phyloP scores from a whole-genome alignment of 2,329 filamentous ascomycete genomes.

The Cryphonectria radicalis region DNA sequence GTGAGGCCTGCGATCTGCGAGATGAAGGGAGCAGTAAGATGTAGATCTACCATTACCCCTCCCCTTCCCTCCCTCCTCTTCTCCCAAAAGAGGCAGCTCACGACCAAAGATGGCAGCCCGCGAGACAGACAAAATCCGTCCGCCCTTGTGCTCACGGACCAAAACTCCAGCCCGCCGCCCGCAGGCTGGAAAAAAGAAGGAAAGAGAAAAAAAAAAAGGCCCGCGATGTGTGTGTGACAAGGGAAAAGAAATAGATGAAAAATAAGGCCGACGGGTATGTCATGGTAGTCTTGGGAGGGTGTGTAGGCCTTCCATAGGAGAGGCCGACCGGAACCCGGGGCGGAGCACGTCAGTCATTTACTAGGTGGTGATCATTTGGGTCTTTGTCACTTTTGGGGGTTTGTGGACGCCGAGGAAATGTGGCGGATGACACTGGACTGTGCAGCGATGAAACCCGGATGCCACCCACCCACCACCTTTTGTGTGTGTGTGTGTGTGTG shows the following conservation, averaged over 20 bases:
- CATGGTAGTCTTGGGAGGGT: neutral
- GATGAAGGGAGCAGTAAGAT: neutral
- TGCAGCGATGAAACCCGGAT: slow-evolving; percentile 1
- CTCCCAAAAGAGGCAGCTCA: neutral
- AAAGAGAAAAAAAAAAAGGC: neutral
- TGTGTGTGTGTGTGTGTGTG: neutral
- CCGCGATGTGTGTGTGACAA: neutral
- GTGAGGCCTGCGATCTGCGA: neutral
- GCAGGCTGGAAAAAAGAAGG: too few relatives aligned
- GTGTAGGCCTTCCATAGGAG: neutral
- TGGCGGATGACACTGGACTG: slow-evolving; percentile 11
- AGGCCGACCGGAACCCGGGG: slow-evolving; percentile 8
- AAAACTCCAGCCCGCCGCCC: neutral
- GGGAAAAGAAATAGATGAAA: neutral
- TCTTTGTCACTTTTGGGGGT: neutral
- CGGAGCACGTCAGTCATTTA: neutral
- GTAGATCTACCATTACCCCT: neutral
- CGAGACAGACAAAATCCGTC: neutral
- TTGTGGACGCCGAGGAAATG: neutral
- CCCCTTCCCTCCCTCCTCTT: too few relatives aligned
- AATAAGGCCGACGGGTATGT: neutral
- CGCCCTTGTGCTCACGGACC: neutral
- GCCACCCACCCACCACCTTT: slow-evolving; percentile 12
- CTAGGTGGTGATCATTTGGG: neutral
- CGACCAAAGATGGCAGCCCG: slow-evolving; percentile 1